phyloP scores from a whole-genome alignment of 2,329 filamentous ascomycete genomes.

The Colletotrichum aenigma region DNA sequence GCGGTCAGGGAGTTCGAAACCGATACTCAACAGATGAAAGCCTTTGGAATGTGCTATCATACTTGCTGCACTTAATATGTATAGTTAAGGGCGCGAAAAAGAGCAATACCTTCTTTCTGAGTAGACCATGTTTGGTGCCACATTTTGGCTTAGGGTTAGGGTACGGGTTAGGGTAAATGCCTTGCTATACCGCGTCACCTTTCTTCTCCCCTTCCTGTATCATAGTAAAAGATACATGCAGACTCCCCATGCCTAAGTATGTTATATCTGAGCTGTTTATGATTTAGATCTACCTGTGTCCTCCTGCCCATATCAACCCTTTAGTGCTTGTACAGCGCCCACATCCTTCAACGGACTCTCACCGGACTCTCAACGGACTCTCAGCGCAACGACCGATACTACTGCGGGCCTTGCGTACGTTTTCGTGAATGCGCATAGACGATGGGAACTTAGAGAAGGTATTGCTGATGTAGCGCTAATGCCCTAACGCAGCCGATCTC shows the following conservation, averaged over 20 bases:
- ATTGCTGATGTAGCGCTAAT: accelerated
- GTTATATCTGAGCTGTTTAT: too few relatives aligned
- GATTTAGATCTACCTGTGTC: accelerated
- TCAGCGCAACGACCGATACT: accelerated
- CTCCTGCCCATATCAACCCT: too few relatives aligned
- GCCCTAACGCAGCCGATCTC: too few relatives aligned
- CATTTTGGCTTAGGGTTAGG: too few relatives aligned
- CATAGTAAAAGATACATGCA: too few relatives aligned
- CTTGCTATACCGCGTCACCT: too few relatives aligned
- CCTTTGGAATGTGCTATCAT: accelerated
- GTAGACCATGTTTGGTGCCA: accelerated
- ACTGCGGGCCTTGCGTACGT: accelerated
- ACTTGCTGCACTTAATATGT: too few relatives aligned
- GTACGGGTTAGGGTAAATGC: too few relatives aligned
- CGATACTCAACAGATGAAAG: accelerated
- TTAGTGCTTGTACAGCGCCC: accelerated
- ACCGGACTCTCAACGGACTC: too few relatives aligned
- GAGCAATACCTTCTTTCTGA: too few relatives aligned
- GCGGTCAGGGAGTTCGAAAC: accelerated
- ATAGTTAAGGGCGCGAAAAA: too few relatives aligned
- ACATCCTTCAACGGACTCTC: accelerated
- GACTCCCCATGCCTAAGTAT: accelerated
- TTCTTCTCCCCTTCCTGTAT: accelerated
- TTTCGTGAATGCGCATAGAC: accelerated
- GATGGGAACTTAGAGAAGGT: too few relatives aligned